Evolutionary conservation across 306 rosid species (phyloP).

Genomic region (Medicago ruthenica): DNA sequence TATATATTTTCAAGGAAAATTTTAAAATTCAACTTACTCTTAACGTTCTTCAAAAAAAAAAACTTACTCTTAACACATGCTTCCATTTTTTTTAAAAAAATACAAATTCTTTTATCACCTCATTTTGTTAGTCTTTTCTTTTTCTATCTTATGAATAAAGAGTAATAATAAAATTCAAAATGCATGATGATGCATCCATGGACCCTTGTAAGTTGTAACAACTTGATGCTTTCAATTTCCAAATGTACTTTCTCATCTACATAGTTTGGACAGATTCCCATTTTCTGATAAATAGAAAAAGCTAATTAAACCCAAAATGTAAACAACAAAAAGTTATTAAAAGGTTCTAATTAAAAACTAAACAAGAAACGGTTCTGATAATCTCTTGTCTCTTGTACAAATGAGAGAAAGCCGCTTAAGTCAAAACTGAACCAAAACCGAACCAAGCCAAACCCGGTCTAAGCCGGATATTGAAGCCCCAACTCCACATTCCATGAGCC

Average conservation of each 20-base stretch:
- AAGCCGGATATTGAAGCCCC: conserved; percentile 58
- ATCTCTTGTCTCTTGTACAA: conserved; percentile 42
- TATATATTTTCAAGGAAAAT: too few species aligned
- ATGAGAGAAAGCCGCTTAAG: conserved; percentile 41
- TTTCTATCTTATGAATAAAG: neutral
- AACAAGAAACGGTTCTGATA: conserved; percentile 22
- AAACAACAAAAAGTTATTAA: neutral
- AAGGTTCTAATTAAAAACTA: neutral
- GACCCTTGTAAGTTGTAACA: neutral
- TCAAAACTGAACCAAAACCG: conserved; percentile 47
- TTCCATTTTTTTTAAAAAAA: too few species aligned
- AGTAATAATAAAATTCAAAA: neutral
- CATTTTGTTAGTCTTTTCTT: too few species aligned
- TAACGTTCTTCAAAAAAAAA: too few species aligned
- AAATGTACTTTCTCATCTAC: conserved; percentile 34
- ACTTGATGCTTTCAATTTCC: neutral
- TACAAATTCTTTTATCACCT: too few species aligned
- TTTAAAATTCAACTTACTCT: too few species aligned
- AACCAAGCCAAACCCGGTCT: neutral
- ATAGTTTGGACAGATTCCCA: conserved; percentile 40
- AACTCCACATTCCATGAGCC: conserved; percentile 48
- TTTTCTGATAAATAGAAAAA: neutral
- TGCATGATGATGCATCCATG: neutral
- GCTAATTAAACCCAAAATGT: conserved; percentile 8
- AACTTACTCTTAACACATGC: too few species aligned